phyloP scores from a whole-genome alignment of 208 protist species.

The Acanthamoeba healyi region DNA sequence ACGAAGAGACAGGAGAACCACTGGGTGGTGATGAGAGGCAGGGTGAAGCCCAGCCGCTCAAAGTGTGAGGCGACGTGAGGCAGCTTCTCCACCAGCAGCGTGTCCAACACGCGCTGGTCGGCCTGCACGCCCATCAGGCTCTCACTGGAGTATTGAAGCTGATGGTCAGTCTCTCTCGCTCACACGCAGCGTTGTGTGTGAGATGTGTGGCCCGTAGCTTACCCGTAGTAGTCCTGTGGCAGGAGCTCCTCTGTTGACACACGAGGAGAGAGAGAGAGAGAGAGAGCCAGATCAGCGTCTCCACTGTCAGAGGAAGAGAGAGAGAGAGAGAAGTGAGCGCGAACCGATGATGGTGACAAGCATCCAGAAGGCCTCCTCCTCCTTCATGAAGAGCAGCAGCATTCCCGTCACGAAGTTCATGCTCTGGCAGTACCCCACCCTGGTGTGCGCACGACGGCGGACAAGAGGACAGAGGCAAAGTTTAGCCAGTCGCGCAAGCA shows the following conservation, averaged over 20 bases:
- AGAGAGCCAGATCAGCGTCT: not conserved
- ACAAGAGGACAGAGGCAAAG: not conserved
- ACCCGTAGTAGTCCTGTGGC: conserved; percentile 82
- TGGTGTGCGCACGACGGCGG: not conserved
- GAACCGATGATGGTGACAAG: conserved; percentile 82
- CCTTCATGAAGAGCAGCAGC: conserved; percentile 81
- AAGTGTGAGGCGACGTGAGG: conserved; percentile 80
- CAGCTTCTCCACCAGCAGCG: conserved; percentile 78
- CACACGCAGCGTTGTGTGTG: no score
- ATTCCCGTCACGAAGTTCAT: conserved; percentile 88
- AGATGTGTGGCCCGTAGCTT: no score
- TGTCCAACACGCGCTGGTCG: conserved; percentile 82
- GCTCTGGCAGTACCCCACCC: conserved; percentile 86
- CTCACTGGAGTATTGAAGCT: no score
- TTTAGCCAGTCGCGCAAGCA: no score
- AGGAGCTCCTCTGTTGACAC: conserved; percentile 79
- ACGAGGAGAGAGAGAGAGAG: not conserved
- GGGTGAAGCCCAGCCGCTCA: conserved; percentile 63
- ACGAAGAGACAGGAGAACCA: conserved; percentile 89
- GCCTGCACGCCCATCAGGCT: conserved; percentile 82
- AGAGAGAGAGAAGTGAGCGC: not conserved
- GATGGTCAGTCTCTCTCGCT: no score
- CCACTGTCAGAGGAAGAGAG: not conserved
- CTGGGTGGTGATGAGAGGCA: conserved; percentile 82
- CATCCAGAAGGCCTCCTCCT: conserved; percentile 89